Base-by-base conservation (phyloP, 1,139 yeast species). In the Pichia sp. region DNA sequence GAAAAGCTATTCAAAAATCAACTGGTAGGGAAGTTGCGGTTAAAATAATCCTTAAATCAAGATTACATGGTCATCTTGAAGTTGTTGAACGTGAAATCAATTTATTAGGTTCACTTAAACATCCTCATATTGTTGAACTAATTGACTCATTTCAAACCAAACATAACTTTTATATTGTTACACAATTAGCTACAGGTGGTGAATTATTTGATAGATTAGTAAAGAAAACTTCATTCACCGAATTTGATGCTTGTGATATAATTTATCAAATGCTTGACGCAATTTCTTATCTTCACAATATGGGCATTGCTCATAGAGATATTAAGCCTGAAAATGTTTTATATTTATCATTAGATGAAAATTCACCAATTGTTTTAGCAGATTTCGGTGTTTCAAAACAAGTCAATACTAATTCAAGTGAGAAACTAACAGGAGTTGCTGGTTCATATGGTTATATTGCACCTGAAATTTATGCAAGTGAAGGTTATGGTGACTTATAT, bases 131-230 rank as follows among this genome's bases (percentile, higher is more conserved):
- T 51, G 81, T 90, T 72, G 75, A 84, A 58, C 76, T 91, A 54
- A 72, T 89, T 46, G 98, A 91, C 67, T 91, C 87, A 64, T 91
- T 91, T 62, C 98, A 91, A 67, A 96, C 91, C 64, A 84, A 80
- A 53, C 83, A 84, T 51, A 88, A 84, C 65, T 91, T 87, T 62
- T 91, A 91, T 65, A 79, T 91, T 54, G 96, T 89, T 61, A 87
- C 95, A 79, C 88, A 43, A 90, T 86, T 69, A 91, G 96, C 41
- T 64, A 76, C 63, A 0, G 96, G 95, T 1, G 87, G 91, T 57
- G 98, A 91, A 70, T 72, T 91, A 58, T 91, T 90, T 68, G 98
- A 91, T 62, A 76, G 85, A 62, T 87, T 91, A 62, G 96, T 91
- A 65, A 74, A 87, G 56, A 83, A 84, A 60, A 83, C 87, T 33